phyloP scores from a whole-genome alignment of 768 basidiomycete species.

The Cystofilobasidium macerans region DNA sequence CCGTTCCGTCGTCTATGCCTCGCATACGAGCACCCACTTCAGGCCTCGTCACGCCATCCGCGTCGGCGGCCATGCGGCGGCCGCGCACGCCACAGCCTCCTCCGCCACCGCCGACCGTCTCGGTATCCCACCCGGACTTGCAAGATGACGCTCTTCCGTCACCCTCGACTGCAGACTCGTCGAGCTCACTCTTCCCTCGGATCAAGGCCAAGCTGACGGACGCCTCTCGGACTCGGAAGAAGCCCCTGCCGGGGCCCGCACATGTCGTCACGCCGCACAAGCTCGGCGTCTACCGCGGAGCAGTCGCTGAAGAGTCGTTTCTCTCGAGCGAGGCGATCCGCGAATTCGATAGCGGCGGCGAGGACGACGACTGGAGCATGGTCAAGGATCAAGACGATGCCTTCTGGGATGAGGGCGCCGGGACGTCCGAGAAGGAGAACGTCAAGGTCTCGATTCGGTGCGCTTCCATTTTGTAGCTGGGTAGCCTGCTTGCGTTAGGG shows the following conservation, averaged over 20 bases:
- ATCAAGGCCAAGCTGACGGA: constrained; percentile 3
- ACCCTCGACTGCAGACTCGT: background rate
- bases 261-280: constrained; percentile 8
- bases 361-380: background rate
- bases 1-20: background rate
- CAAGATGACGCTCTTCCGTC: background rate
- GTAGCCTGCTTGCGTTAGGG: no score
- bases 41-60: background rate
- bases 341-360: background rate
- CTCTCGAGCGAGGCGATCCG: background rate
- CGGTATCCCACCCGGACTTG: background rate
- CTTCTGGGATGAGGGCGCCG: background rate
- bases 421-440: background rate
- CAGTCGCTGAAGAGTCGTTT: background rate
- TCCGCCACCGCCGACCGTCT: background rate
- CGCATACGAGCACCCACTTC: background rate
- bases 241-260: background rate
- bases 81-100: background rate
- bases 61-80: background rate
- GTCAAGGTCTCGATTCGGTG: constrained; percentile 7
- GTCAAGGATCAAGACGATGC: background rate
- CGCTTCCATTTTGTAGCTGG: background rate
- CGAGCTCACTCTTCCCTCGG: background rate
- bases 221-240: background rate
- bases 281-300: background rate